Percentiles rank a stretch among this genome's conserved stretches.
These are phyloP conservation scores for Mycoemilia scoparia DNA, from an alignment of 192 early-diverging fungal species.

Conservation along the genomic window DNA sequence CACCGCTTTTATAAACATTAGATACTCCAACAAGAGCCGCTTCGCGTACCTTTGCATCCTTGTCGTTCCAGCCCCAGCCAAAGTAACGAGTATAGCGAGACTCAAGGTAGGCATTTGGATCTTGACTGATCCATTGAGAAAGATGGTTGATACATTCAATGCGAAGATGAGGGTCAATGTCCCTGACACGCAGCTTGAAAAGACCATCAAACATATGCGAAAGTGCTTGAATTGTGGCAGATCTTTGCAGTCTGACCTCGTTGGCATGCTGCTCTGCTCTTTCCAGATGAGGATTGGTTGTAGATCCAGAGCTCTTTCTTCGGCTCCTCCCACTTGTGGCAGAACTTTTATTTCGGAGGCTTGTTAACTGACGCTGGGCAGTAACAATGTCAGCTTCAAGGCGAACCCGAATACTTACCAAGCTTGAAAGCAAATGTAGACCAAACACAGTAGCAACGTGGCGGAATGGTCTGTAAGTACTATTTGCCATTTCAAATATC, in stretches of 20 bases:
- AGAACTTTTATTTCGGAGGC: conserved; percentile 8
- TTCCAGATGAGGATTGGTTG: no score
- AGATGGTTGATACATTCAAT: conserved; percentile 67
- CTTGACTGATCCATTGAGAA: conserved; percentile 53
- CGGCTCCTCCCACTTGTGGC: conserved; percentile 6
- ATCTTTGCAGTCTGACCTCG: conserved; percentile 20
- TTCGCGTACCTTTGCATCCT: conserved; percentile 45
- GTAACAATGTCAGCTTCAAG: conserved; percentile 39
- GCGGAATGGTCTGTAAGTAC: conserved; percentile 71
- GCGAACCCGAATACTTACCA: conserved; percentile 49
- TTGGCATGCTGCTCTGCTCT: conserved; percentile 8
- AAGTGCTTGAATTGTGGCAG: conserved; percentile 33
- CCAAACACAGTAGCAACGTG: conserved; percentile 67
- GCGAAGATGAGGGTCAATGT: conserved; percentile 70
- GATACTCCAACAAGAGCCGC: conserved; percentile 47
- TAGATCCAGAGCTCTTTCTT: conserved; percentile 13
- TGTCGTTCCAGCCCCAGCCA: conserved; percentile 78
- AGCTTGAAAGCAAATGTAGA: conserved; percentile 40
- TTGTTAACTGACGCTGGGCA: conserved; percentile 47
- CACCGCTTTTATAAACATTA: conserved; percentile 31
- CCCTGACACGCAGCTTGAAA: conserved; percentile 79
- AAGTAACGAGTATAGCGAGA: conserved; percentile 61
- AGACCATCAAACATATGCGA: conserved; percentile 64
- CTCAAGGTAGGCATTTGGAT: conserved; percentile 54
- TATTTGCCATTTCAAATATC: conserved; percentile 51